These are phyloP conservation scores for Gryganskiella cystojenkinii DNA, from an alignment of 192 early-diverging fungal species.

Conservation along the genomic window DNA sequence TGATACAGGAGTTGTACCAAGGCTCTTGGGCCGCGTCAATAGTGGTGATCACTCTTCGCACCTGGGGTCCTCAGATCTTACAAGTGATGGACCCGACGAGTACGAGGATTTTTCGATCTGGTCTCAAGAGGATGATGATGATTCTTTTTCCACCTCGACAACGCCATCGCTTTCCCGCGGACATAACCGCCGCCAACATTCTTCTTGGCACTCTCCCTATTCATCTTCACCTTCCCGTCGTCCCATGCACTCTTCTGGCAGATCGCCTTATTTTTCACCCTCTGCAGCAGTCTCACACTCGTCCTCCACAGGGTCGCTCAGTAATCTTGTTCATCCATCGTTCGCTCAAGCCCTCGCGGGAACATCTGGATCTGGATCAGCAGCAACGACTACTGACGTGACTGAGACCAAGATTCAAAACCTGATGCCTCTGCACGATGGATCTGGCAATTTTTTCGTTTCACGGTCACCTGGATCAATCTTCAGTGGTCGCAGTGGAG, in stretches of 20 bases:
- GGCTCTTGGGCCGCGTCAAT: not conserved
- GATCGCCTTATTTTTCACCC: too few species aligned
- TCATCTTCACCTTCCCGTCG: not conserved
- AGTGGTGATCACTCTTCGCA: not conserved
- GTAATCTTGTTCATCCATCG: not conserved
- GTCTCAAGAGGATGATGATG: conserved; percentile 36
- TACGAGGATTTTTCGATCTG: conserved; percentile 21
- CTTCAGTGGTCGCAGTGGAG: not conserved
- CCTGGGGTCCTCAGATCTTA: conserved; percentile 17
- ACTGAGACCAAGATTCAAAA: not conserved
- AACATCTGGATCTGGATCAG: not conserved
- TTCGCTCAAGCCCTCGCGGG: conserved; percentile 1
- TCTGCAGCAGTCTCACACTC: not conserved
- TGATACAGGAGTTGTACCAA: not conserved
- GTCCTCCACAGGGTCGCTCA: not conserved
- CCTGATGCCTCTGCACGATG: conserved; percentile 43
- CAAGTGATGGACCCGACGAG: conserved; percentile 20
- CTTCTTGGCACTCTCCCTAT: not conserved
- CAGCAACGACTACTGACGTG: not conserved
- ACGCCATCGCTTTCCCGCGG: too few species aligned
- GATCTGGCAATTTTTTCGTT: conserved; percentile 25
- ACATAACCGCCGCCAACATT: not conserved
- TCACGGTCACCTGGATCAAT: not conserved
- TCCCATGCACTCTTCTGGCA: too few species aligned
- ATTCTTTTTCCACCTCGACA: not conserved